Evolutionary conservation across 75 land plant genomes (phyloP), one percentile per base, ranked within the genome.

Genomic region (Chamaecyparis obtusa): DNA sequence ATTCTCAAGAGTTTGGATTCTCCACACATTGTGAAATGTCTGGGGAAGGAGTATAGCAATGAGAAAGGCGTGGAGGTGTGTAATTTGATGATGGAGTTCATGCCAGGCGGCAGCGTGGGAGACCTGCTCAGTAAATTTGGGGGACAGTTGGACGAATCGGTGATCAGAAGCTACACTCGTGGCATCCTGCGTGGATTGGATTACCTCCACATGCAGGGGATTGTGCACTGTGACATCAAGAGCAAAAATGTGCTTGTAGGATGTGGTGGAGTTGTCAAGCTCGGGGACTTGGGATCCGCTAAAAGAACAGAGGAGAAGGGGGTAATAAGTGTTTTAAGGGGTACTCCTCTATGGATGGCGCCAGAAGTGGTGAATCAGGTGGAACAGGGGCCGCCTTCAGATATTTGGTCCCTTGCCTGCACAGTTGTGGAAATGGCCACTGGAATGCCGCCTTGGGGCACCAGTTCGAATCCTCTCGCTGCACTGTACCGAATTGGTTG

Each of bases 221-320:
- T 93, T 46, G 94, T 90, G 86, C 94, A 93, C 86, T 91, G 94
- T 74, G 94, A 93, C 67, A 85, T 93, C 87, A 93, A 93, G 89
- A 91, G 93, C 75, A 89, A 85, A 83, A 93, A 93, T 60, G 41
- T 93, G 3, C 87, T 93, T 55, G 86, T 93, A 1, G 91, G 91
- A 16, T 9, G 88, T 14, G 54, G 54, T 13, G 54, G 54, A 13
- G 15, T 51, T 51, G 54, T 51, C 54, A 51, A 51, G 14, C 56
- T 93, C 9, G 89, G 90, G 2, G 94, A 93, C 49, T 89, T 93
- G 1, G 94, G 94, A 3, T 88, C 91, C 15, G 92, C 94, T 51
- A 87, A 75, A 87, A 64, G 84, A n/a, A 49, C 85, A 27, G 80
- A 27, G 21, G 79, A 56, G 32, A 72, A 51, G 43, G 81, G 11